Conservation (phyloP, 129 eudicot species). For the Tanacetum coccineum region DNA sequence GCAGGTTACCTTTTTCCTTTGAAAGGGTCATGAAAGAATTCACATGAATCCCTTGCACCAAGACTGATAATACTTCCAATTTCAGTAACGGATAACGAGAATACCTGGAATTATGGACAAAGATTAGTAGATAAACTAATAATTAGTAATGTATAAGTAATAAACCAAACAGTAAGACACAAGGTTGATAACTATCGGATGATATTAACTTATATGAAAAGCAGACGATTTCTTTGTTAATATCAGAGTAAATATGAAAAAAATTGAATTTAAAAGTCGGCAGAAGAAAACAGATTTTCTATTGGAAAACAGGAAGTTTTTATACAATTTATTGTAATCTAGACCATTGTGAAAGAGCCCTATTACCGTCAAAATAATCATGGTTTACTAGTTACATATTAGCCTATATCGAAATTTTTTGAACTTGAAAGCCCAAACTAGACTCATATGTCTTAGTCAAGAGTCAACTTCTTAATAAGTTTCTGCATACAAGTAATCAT, state of each 20-base stretch:
- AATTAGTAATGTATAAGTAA: background rate
- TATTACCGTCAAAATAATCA: conserved; percentile 4
- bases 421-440: background rate
- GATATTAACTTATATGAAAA: background rate
- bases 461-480: background rate
- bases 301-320: background rate
- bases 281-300: background rate
- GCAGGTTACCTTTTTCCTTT: conserved; percentile 66
- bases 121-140: background rate
- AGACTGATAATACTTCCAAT: conserved; percentile 83
- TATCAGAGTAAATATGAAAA: background rate
- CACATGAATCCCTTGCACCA: conserved; percentile 75
- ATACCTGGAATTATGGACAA: conserved; percentile 44
- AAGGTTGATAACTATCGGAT: background rate
- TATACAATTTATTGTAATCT: background rate
- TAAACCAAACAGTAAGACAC: background rate
- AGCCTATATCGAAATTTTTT: too few relatives aligned
- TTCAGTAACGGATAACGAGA: conserved; percentile 77
- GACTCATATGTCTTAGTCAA: background rate
- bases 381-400: background rate
- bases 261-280: too few relatives aligned
- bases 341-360: background rate
- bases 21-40: conserved; percentile 86
- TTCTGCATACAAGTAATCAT: too few relatives aligned
- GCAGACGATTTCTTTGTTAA: background rate